Evolutionary conservation across 2,329 filamentous ascomycete genomes (phyloP), one percentile per base, ranked within the genome.

Genomic region (Colletotrichum coccodes): DNA sequence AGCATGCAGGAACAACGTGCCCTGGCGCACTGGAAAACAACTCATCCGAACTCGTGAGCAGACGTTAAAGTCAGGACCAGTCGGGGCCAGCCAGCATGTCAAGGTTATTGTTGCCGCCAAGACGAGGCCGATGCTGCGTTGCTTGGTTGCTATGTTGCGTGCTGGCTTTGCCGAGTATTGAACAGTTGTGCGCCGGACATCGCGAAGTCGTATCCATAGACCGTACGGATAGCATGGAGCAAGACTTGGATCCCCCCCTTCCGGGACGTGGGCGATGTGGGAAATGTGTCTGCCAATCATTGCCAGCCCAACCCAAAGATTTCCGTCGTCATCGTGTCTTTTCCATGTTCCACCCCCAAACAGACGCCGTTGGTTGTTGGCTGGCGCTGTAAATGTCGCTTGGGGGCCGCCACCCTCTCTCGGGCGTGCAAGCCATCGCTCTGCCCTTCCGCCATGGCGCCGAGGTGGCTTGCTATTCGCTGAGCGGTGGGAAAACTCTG

Each of bases 1-100:
- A 30, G 42, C n/a, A 60, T 68, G 68, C 68, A 70, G 68, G 68
- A 69, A 70, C 68, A 70, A 44, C 68, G 23, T 50, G 60, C 32
- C 60, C 54, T 49, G 57, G 54, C n/a, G 26, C 61, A 16, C 30
- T 36, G 42, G 44, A 60, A 64, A 68, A 68, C 61, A 60, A 60
- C 65, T 60, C 65, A 65, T 60, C 54, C 42, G 49, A 60, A 63
- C 16, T 23, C 30, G 30, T 38, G 49, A 57, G 44, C 60, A 63
- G 58, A 40, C 28, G 63, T 26, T 32, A 44, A 38, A 46, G 61
- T 50, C 49, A 56, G 23, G 11, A 49, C 11, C 32, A n/a, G n/a
- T 30, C 30, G 30, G 28, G 12, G 11, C 36, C 53, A 46, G 38
- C 34, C 49, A 46, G 30, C 57, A 23, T 28, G 16, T 44, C 60